Percentiles rank a stretch among this genome's conserved stretches.
Conservation (phyloP, 345 rosid species). For the Mangifera indica region DNA sequence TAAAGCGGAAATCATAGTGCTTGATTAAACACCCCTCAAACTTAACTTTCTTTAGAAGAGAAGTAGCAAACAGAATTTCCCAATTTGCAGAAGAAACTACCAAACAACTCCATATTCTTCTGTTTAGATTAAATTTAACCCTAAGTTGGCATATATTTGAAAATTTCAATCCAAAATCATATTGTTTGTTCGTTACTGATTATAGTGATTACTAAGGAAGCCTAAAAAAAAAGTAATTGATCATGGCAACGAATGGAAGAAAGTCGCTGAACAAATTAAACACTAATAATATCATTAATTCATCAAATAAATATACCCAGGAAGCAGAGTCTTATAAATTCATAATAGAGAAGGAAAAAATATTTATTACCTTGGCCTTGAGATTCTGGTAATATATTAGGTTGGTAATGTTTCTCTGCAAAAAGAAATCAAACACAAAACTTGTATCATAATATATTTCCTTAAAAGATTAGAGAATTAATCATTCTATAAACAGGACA, state of each 20-base stretch:
- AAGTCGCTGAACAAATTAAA: no score
- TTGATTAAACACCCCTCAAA: no score
- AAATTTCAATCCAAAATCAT: no score
- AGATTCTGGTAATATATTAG: conserved; percentile 25
- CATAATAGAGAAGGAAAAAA: background rate
- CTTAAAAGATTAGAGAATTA: background rate
- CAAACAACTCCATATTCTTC: background rate
- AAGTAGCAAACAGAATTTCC: background rate
- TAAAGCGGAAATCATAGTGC: no score
- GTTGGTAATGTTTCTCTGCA: conserved; percentile 51
- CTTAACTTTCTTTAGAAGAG: background rate
- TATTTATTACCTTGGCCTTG: conserved; percentile 49
- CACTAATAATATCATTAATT: no score
- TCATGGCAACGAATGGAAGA: no score
- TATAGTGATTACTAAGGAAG: no score
- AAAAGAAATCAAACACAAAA: background rate
- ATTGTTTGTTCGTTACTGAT: no score
- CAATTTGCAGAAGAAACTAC: background rate
- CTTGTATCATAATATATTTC: background rate
- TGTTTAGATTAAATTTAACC: no score
- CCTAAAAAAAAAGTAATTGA: no score
- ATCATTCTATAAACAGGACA: background rate
- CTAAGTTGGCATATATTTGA: no score
- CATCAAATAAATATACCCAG: no score
- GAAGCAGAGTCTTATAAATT: background rate